Conservation (phyloP, 345 rosid genomes). For the Capsella bursapastoris region DNA sequence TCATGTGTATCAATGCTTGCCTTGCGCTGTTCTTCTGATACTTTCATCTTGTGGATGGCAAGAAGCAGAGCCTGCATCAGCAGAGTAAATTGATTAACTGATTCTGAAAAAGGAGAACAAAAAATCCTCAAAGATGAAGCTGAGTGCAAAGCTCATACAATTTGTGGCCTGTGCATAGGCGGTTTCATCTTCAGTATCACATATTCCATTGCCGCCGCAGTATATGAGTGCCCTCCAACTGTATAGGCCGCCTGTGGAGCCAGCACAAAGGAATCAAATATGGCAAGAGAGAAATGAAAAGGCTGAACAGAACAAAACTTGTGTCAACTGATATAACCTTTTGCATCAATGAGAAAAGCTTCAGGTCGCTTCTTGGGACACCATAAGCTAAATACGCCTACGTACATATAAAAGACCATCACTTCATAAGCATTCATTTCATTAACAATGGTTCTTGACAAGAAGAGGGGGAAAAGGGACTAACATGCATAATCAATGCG, state of each 20-base stretch:
- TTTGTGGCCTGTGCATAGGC: constrained; percentile 85
- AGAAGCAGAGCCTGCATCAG: constrained; percentile 72
- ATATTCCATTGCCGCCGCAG: constrained; percentile 80
- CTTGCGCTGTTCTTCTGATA: constrained; percentile 76
- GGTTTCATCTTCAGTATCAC: constrained; percentile 89
- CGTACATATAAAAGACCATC: constrained; percentile 25
- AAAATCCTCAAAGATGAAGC: background rate
- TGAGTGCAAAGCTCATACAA: constrained; percentile 50
- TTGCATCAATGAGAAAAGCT: constrained; percentile 93
- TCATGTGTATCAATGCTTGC: constrained; percentile 64
- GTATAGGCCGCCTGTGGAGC: constrained; percentile 81
- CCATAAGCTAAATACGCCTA: constrained; percentile 98
- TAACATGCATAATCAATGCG: constrained; percentile 95
- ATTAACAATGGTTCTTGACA: constrained; percentile 21
- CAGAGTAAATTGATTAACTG: constrained; percentile 13
- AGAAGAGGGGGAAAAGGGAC: constrained; percentile 30
- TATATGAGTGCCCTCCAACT: constrained; percentile 88
- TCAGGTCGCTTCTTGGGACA: constrained; percentile 89
- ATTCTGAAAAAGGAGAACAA: background rate
- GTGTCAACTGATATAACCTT: constrained; percentile 60
- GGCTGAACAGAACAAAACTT: background rate
- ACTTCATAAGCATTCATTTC: constrained; percentile 29
- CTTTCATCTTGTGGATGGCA: constrained; percentile 80
- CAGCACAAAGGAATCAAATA: constrained; percentile 11
- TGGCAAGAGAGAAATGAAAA: constrained; percentile 2